A percentile compares a stretch with the other conserved stretches of the same genome.
These are phyloP conservation scores for Paramyrothecium sp. DNA, from an alignment of 2,329 filamentous ascomycete genomes.

Conservation along the genomic window DNA sequence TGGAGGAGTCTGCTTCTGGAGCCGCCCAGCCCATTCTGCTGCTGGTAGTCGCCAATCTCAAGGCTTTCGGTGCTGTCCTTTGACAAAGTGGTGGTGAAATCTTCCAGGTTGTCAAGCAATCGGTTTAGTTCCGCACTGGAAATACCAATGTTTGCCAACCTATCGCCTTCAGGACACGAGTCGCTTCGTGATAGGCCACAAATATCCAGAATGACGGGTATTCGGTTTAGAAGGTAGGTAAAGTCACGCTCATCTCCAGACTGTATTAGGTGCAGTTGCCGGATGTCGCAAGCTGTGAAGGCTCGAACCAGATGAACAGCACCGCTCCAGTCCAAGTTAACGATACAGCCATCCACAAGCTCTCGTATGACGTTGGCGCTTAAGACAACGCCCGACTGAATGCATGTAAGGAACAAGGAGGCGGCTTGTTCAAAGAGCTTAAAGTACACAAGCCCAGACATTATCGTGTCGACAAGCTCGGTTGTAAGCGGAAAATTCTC, in stretches of 20 bases:
- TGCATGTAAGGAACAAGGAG: slow-evolving; percentile 36
- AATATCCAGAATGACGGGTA: slow-evolving; percentile 33
- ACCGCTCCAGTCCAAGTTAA: slow-evolving; percentile 37
- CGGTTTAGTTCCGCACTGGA: slow-evolving; percentile 14
- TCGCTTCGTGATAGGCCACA: slow-evolving; percentile 23
- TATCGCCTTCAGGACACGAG: slow-evolving; percentile 6
- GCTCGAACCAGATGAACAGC: slow-evolving; percentile 27
- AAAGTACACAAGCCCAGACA: slow-evolving; percentile 48
- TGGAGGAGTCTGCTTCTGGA: slow-evolving; percentile 26
- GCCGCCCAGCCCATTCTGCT: background rate
- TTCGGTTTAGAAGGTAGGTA: slow-evolving; percentile 26
- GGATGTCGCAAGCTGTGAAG: slow-evolving; percentile 19
- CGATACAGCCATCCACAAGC: slow-evolving; percentile 40
- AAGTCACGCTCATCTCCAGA: slow-evolving; percentile 14
- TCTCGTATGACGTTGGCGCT: slow-evolving; percentile 29
- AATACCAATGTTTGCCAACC: slow-evolving; percentile 23
- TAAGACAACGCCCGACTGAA: slow-evolving; percentile 32
- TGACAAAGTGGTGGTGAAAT: slow-evolving; percentile 8
- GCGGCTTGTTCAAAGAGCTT: slow-evolving; percentile 43
- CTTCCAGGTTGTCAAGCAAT: slow-evolving; percentile 19
- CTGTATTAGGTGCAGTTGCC: slow-evolving; percentile 22
- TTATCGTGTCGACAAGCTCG: slow-evolving; percentile 41
- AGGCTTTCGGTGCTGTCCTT: slow-evolving; percentile 2
- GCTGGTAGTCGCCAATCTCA: background rate
- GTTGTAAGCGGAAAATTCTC: slow-evolving; percentile 37